phyloP scores from a whole-genome alignment of 208 protist genomes.

The Leishmania lainsoni region DNA sequence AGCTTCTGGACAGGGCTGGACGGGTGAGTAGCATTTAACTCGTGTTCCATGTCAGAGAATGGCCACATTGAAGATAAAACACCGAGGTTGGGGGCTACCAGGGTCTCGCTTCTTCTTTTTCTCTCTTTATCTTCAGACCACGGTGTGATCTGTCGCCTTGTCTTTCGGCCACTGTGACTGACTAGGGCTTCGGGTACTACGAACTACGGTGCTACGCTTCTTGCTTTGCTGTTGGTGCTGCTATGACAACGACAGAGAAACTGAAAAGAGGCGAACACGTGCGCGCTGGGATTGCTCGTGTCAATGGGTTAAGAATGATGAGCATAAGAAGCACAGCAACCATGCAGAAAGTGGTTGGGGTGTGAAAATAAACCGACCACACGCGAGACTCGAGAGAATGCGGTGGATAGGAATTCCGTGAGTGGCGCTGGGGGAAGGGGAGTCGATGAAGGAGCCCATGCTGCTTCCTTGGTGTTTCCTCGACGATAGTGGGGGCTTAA shows the following conservation, averaged over 20 bases:
- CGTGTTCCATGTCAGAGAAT: no score
- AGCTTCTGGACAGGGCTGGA: no score
- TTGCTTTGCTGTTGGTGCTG: background rate
- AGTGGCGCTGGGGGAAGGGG: no score
- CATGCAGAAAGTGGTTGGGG: background rate
- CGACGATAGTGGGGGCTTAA: background rate
- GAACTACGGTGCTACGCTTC: background rate
- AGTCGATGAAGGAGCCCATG: no score
- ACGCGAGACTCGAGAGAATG: no score
- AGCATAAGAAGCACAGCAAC: background rate
- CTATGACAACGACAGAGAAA: background rate
- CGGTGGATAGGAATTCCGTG: no score
- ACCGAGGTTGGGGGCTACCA: no score
- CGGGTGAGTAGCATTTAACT: no score
- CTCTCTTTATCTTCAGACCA: conserved; percentile 1
- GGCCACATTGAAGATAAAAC: no score
- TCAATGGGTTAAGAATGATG: background rate
- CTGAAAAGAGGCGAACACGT: background rate
- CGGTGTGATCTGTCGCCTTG: background rate
- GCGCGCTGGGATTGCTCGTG: background rate
- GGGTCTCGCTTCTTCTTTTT: background rate
- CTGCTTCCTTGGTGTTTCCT: no score
- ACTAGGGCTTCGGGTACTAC: background rate
- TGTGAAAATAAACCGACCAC: background rate
- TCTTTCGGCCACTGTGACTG: no score